Percentiles rank a stretch among this genome's conserved stretches.
Conservation (phyloP, 495 filamentous ascomycete species). For the Aspergillus biplanus region DNA sequence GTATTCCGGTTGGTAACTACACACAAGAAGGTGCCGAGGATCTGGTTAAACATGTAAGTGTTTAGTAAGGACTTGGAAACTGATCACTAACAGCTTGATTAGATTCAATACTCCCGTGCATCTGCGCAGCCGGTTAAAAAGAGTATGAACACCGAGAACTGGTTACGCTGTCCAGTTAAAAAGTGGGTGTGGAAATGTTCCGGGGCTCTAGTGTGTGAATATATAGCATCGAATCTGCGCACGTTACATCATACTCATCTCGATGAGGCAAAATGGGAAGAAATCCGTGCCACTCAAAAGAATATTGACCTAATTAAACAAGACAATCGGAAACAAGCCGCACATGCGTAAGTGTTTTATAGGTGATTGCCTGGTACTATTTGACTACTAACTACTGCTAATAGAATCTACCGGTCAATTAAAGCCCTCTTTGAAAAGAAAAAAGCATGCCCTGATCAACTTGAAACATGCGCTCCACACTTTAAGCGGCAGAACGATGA, state of each 20-base stretch:
- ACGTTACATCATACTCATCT: slow-evolving; percentile 14
- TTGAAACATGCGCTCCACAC: slow-evolving; percentile 5
- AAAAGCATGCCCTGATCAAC: slow-evolving; percentile 14
- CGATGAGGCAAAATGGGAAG: slow-evolving; percentile 9
- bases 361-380: slow-evolving; percentile 3
- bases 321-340: slow-evolving; percentile 13
- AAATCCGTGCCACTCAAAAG: slow-evolving; percentile 4
- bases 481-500: slow-evolving; percentile 4
- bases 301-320: slow-evolving; percentile 2
- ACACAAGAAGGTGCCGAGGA: too few species aligned
- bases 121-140: not conserved
- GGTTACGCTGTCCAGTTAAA: slow-evolving; percentile 2
- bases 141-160: slow-evolving; percentile 3
- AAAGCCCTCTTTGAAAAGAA: slow-evolving; percentile 6
- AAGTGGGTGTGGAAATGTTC: slow-evolving; percentile 19
- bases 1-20: too few species aligned
- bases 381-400: not conserved
- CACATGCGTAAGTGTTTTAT: slow-evolving; percentile 15
- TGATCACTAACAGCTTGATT: slow-evolving; percentile 6
- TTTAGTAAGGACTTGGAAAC: slow-evolving; percentile 8
- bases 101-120: slow-evolving; percentile 18
- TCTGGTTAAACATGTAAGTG: slow-evolving; percentile 11
- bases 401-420: slow-evolving; percentile 18
- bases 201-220: slow-evolving; percentile 16
- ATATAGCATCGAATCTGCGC: not conserved